Base-by-base conservation (phyloP, 768 basidiomycete genomes). In the Imleria badia region DNA sequence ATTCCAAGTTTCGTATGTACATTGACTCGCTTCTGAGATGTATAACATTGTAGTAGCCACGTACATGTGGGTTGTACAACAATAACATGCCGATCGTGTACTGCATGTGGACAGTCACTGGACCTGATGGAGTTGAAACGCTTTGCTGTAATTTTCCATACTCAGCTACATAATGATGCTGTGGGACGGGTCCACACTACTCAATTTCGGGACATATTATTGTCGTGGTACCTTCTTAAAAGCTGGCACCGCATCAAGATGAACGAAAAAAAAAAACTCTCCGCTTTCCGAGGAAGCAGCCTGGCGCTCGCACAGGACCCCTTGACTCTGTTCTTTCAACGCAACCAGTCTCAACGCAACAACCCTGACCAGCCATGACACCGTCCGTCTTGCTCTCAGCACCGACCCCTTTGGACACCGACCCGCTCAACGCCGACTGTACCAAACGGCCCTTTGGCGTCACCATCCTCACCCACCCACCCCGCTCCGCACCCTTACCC, bases 1-100 rank as follows among this genome's bases (percentile, higher is more conserved):
- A 3, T 77, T 78, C 60, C 64, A 71, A 48, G 71, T 76, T 12
- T 59, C 56, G 40, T 78, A 77, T 56, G 52, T 42, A 22, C 38
- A 38, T 14, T 64, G n/a, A 54, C 4, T 23, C 1, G 22, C 5
- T 23, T 19, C 3, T 26, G 26, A 26, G 26, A 26, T 26, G 26
- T 26, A 26, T 26, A n/a, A n/a, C n/a, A n/a, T n/a, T n/a, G 26
- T 26, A 15, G 14, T 31, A 9, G 1, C 39, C 20, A 17, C 5
- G 29, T 31, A 23, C 4, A 2, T 20, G 6, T 43, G 23, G 29
- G 13, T 10, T 45, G 56, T 58, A 40, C 7, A 30, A 48, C 48
- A 20, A 22, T 12, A 22, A 17, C 5, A 14, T 30, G 33, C 45
- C 11, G n/a, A 40, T 45, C 13, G 29, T 44, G 39, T 34, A n/a